These are phyloP conservation scores for Paecilomyces formosus DNA, from an alignment of 2,329 filamentous ascomycete species.

Conservation along the genomic window DNA sequence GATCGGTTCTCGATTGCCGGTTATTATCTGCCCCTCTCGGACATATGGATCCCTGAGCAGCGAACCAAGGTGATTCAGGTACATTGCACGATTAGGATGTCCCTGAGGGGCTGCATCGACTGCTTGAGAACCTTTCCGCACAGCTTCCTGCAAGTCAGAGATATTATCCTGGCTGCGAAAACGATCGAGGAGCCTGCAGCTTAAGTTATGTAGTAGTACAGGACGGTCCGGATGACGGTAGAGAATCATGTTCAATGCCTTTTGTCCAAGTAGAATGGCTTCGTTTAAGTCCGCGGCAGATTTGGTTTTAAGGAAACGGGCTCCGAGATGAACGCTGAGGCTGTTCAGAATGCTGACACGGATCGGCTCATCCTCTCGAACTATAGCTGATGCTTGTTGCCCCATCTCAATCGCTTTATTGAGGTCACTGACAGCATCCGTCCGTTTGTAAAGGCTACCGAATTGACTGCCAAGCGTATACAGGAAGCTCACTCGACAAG, in stretches of 20 bases:
- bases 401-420: background rate
- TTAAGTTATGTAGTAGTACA: background rate
- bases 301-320: background rate
- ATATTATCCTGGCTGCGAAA: background rate
- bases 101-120: background rate
- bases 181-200: background rate
- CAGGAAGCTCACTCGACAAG: background rate
- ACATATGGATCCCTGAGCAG: background rate
- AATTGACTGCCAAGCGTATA: background rate
- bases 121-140: background rate
- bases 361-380: background rate
- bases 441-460: background rate
- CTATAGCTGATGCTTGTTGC: background rate
- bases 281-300: background rate
- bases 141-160: background rate
- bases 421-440: background rate
- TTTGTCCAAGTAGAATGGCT: background rate
- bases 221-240: background rate
- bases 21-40: background rate
- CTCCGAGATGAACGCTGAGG: background rate
- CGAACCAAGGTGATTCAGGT: slow-evolving; percentile 1
- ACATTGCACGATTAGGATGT: background rate
- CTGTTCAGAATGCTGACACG: background rate
- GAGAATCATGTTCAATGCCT: background rate
- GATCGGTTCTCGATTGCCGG: background rate